Base-by-base conservation (phyloP, 2,329 filamentous ascomycete genomes). In the Stagonosporopsis chrysanthemi region DNA sequence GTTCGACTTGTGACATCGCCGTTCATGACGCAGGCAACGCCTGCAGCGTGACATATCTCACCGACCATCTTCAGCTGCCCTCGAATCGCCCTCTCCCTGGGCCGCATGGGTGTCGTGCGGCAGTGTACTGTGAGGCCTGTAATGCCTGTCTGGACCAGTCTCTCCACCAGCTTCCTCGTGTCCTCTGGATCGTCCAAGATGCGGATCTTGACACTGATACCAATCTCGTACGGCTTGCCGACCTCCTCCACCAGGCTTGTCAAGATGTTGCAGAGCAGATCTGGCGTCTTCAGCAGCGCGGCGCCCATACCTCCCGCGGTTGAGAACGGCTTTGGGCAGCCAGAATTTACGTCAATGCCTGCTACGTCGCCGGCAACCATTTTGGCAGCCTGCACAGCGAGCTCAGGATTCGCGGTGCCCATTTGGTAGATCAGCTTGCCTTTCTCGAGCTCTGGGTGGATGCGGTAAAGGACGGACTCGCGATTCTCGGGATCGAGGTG, bases 301-400 rank as follows among this genome's bases (percentile, higher is more conserved):
- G 95, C 95, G 45, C 95, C 95, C 95, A 99, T 99, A 45, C 95
- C 95, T 58, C 92, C 92, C 61, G 85, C 86, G 2, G 94, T 97
- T 71, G 91, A 96, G 78, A 99, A 99, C 0, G 94, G 91, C 77
- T 99, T 99, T 0, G 95, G 95, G 73, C 95, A 99, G n/a, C 95
- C 95, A 0, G 95, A 92, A 75, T 99, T 99, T 61, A 99, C 90
- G 75, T 98, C 95, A 67, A 99, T 97, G 58, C 95, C 95, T 0
- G 89, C 88, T 3, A 99, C 95, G 77, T 98, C 92, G 12, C 81
- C 84, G 0, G 93, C 95, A 19, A 99, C 89, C 15, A 97, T 79
- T 50, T 88, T 88, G 2, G 94, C 92, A 1, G 94, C 93, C 74
- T 90, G 80, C 0, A 98, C 93, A 1, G 95, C 95, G 28, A 88